Base-by-base conservation (phyloP, 768 basidiomycete species). In the Lactarius sanguifluus region DNA sequence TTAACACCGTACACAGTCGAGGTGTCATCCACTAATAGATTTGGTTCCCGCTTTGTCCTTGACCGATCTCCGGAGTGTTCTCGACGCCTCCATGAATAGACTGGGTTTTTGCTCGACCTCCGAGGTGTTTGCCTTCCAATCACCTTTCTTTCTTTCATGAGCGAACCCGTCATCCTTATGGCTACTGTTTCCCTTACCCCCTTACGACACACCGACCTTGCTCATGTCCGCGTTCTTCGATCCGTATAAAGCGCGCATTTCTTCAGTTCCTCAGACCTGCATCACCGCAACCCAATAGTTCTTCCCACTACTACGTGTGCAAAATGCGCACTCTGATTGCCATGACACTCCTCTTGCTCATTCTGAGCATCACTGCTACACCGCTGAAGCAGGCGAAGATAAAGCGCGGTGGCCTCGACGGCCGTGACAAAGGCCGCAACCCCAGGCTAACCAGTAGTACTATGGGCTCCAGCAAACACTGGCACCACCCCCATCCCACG, bases 301-400 rank as follows among this genome's bases (percentile, higher is more conserved):
- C 10, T 23, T 28, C 30, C 28, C 18, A 52, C 57, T 38, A 59
- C 52, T 15, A 30, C 40, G 50, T 25, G 16, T 36, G 16, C 13
- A 16, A 43, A 5, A 67, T 64, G 63, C 55, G 41, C 43, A 55
- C 15, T 61, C 23, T 69, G 57, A 2, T 68, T 6, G 10, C 20
- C 23, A 12, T 68, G 16, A 2, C 34, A 55, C 34, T 70, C 36
- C 32, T 64, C 38, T 9, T 69, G 36, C 60, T 68, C 34, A 23
- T 54, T n/a, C 20, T 68, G 59, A 30, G 54, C 52, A 50, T 47
- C n/a, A 34, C 56, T 10, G 66, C 63, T 6, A 18, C 36, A 8
- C 64, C 64, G 12, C 72, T 76, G 28, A 76, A 75, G 59, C 76
- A 76, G 69, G 69, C 64, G 41, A 70, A 70, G 64, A 58, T 71